Base-by-base conservation (phyloP, 345 rosid species). In the Lepidium didymum region DNA sequence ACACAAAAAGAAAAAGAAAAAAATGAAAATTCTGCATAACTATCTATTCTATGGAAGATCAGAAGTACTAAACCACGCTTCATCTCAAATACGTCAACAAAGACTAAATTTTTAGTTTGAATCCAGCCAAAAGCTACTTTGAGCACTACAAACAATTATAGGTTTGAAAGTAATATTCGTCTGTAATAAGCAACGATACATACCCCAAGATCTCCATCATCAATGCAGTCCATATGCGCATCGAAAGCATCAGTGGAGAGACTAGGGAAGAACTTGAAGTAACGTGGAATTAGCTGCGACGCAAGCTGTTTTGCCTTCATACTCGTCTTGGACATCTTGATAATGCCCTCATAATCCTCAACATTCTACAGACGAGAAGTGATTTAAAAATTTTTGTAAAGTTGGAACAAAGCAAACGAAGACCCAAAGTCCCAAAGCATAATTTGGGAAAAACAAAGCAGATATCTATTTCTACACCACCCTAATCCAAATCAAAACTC, bases 231-330 rank as follows among this genome's bases (percentile, higher is more conserved):
- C 42, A 90, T 56, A 74, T 79, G 91, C 1, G 87, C 81, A 53
- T 92, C 72, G 2, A 90, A 77, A 2, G 98, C 99, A 9, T 78
- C 83, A 38, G 64, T 75, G 31, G 86, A 78, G 18, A 91, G 86
- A 75, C 78, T 77, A 25, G 99, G 99, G 78, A 95, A 95, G 84
- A 85, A 95, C 84, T 89, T 91, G 82, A 91, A 91, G 85, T 87
- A 95, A 63, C 99, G 86, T 12, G 99, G 99, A 67, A 95, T 95
- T 13, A 95, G 86, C 90, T 91, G 99, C 13, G 98, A 97, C 1
- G 96, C 96, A 80, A 95, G 83, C 65, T 95, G 99, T 75, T 88
- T 95, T 1, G 96, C 84, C 85, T 91, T 95, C 46, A 82, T 65
- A 56, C 89, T 95, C 49, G 89, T 84, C 56, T 87, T 89, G 0